Evolutionary conservation across 108 stramenopile genomes (phyloP), one percentile per base, ranked within the genome.

Genomic region (Nitzschia sp.): DNA sequence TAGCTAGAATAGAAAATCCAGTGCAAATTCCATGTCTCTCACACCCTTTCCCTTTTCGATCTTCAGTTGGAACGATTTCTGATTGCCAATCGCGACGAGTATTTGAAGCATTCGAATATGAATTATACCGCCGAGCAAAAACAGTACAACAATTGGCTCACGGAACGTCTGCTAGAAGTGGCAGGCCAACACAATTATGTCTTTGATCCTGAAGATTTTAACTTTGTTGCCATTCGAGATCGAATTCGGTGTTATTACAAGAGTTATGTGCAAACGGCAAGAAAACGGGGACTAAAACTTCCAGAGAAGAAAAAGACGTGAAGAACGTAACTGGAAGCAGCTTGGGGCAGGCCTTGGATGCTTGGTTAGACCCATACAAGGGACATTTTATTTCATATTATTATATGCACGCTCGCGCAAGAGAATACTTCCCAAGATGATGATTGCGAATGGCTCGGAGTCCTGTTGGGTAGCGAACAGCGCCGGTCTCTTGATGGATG

Each of bases 101-200:
- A 93, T 63, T 69, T 93, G 12, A 82, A 82, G 24, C 92, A 93
- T 59, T 90, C 89, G 7, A 81, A 83, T 34, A 79, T 88, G 70
- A 93, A 93, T 76, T 93, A 93, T 78, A 90, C 92, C 24, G 82
- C 83, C 56, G 83, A 90, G 50, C 92, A 93, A 65, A 93, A 93
- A 69, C 83, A 90, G 65, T 93, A 88, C 73, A 93, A 93, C 74
- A 93, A 93, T 67, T 81, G 81, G 78, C 77, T 93, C n/a, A 93
- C 92, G 0, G 83, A 87, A 34, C 79, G 84, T 12, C 72, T 90
- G 57, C 57, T 93, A 24, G 75, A 85, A 71, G 78, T 89, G 22
- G 92, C 92, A 14, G 79, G 65, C 14, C 64, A 76, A 51, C 75
- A 86, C 65, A 77, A 80, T 53, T 90, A 90, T 50, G 67, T 72